Evolutionary conservation across 1,284 basidiomycete genomes (phyloP).

Genomic region (Pyrrhoderma noxium): DNA sequence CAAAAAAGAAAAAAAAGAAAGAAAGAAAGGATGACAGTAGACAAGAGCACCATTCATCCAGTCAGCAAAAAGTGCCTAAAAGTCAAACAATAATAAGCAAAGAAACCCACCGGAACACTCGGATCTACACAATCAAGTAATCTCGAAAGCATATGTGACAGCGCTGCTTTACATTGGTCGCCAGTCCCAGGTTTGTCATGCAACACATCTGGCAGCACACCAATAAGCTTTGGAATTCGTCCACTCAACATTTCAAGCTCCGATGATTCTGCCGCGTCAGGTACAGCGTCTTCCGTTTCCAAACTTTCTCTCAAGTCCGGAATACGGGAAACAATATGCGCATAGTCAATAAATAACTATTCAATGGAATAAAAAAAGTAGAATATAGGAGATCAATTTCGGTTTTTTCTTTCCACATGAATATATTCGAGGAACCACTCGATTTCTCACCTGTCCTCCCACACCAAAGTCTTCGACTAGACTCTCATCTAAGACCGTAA

Average conservation of each 20-base stretch:
- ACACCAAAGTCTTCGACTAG: conserved; percentile 69
- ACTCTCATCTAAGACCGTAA: conserved; percentile 59
- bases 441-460: conserved; percentile 62
- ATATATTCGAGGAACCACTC: conserved; percentile 5
- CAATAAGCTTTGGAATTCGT: conserved; percentile 59
- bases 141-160: conserved; percentile 65
- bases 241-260: conserved; percentile 58
- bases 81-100: conserved; percentile 1
- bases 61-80: too few relatives aligned
- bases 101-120: conserved; percentile 12
- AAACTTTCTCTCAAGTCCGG: conserved; percentile 48
- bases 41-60: too few relatives aligned
- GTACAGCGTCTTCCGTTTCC: conserved; percentile 34
- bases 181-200: conserved; percentile 48
- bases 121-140: conserved; percentile 52
- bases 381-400: neutral
- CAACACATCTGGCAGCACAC: conserved; percentile 63
- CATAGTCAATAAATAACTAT: conserved; percentile 17
- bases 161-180: conserved; percentile 49
- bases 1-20: conserved; percentile 3
- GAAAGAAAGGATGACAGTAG: too few relatives aligned
- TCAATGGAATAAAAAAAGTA: neutral
- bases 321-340: conserved; percentile 6
- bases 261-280: conserved; percentile 39
- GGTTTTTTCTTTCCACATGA: neutral